Evolutionary conservation across 2,329 filamentous ascomycete genomes (phyloP), one percentile per base, ranked within the genome.

Genomic region (Blastomyces parvus): DNA sequence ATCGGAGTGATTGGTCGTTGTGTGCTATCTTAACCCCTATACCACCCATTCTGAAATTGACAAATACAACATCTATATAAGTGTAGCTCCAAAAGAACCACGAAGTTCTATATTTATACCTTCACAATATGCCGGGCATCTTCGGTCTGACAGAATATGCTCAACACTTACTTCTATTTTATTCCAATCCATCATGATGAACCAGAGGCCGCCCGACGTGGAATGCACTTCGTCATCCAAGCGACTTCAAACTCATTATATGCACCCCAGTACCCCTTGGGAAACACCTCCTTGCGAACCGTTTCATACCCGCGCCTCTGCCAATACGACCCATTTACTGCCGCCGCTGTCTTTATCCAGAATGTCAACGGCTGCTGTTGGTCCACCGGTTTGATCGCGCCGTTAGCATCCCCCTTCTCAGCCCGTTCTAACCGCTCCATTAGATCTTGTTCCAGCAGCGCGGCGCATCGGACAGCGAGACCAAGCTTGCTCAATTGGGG

Each of bases 241-340:
- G 27, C n/a, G 22, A 62, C 5, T 25, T 25, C 30, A 57, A 62
- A 62, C 3, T 55, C 50, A 17, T 7, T n/a, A 17, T 33, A 56
- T 5, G 48, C 22, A 1, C 50, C 60, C 60, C 60, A 62, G 13
- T 44, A 46, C 19, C 60, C 60, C 36, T 42, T 30, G 14, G 60
- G 60, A 46, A 55, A 57, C 3, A 11, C 46, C 19, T 30, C 57
- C 17, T 13, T 38, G 14, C 38, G 33, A 33, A 62, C 52, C 36
- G 22, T 46, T 8, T 44, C 19, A 33, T 17, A 62, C 52, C 60
- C 60, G n/a, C 60, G 42, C 38, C 38, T 57, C 13, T 44, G 30
- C 60, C 60, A 62, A 57, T 62, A 62, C 38, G 30, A 17, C 7
- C 25, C 50, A 57, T 62, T 62, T 19, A 48, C n/a, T 19, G 3